Percentiles rank a stretch among this genome's conserved stretches.
phyloP scores from a whole-genome alignment of 2,329 filamentous ascomycete species.

The Trichocomaceae sp. region DNA sequence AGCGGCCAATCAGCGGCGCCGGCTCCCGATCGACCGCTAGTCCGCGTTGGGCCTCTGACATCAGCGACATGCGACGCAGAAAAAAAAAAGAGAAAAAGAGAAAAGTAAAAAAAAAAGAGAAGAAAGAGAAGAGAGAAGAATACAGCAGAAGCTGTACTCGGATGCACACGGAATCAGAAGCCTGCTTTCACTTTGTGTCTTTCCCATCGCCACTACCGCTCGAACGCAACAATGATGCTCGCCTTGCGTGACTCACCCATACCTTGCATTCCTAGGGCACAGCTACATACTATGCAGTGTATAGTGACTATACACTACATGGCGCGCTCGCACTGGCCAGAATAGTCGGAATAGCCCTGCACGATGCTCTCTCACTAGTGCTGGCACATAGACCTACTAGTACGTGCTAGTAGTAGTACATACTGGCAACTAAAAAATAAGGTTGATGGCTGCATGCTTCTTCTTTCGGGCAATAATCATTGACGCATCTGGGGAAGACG shows the following conservation, averaged over 20 bases:
- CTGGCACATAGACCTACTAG: too few relatives aligned
- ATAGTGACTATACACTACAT: constrained; percentile 1
- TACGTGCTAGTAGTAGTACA: neutral
- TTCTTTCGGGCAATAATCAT: neutral
- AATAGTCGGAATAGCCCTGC: neutral
- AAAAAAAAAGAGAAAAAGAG: too few relatives aligned
- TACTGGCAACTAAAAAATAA: neutral
- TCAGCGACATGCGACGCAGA: neutral
- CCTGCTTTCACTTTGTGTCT: too few relatives aligned
- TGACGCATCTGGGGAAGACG: constrained; percentile 3
- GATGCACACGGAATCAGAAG: neutral
- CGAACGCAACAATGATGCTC: neutral
- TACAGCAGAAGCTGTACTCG: neutral
- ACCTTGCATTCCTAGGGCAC: neutral
- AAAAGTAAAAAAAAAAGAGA: too few relatives aligned
- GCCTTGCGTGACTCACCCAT: constrained; percentile 5
- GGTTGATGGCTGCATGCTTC: neutral
- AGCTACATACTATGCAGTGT: too few relatives aligned
- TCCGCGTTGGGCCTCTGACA: neutral
- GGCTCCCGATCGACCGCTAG: constrained; percentile 3
- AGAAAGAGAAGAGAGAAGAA: too few relatives aligned
- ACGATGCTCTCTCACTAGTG: neutral
- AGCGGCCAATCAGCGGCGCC: neutral
- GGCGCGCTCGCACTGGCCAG: neutral
- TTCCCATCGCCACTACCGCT: neutral